Percentiles rank a stretch among this genome's conserved stretches.
Evolutionary conservation across 2,329 filamentous ascomycete genomes (phyloP).

Genomic region (Paramyrothecium sp.): DNA sequence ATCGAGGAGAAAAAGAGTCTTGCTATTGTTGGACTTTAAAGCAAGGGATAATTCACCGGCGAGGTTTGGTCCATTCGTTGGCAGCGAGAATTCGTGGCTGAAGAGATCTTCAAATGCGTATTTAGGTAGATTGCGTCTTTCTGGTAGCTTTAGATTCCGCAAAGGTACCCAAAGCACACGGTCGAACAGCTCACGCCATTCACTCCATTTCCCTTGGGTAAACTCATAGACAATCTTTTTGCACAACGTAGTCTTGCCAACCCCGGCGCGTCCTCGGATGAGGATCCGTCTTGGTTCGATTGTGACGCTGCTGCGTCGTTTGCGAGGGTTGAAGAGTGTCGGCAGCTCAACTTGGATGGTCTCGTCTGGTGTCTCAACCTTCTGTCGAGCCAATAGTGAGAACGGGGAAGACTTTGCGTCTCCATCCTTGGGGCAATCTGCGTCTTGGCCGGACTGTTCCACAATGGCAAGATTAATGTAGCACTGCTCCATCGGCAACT

Average conservation of each 20-base stretch:
- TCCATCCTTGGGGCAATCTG: too few relatives aligned
- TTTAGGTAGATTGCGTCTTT: constrained; percentile 1
- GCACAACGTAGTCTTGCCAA: constrained; percentile 39
- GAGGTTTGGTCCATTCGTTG: constrained; percentile 6
- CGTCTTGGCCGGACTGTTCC: too few relatives aligned
- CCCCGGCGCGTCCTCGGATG: constrained; percentile 33
- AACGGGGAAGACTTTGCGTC: too few relatives aligned
- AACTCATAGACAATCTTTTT: constrained; percentile 39
- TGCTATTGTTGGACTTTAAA: constrained; percentile 1
- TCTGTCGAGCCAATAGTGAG: constrained; percentile 17
- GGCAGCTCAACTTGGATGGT: constrained; percentile 18
- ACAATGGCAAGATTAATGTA: constrained; percentile 39
- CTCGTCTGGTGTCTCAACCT: constrained; percentile 18
- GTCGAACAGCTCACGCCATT: constrained; percentile 25
- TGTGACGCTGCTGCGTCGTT: constrained; percentile 7
- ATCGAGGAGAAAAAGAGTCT: constrained; percentile 38
- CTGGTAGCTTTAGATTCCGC: constrained; percentile 25
- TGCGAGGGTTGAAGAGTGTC: constrained; percentile 23
- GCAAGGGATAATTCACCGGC: constrained; percentile 12
- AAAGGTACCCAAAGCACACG: constrained; percentile 38
- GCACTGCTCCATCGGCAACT: constrained; percentile 30
- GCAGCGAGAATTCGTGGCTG: constrained; percentile 18
- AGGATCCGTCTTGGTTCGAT: constrained; percentile 28
- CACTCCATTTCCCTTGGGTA: constrained; percentile 11
- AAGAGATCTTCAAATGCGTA: constrained; percentile 23